phyloP scores from a whole-genome alignment of 2,329 filamentous ascomycete species.

The Polytolypa hystricis region DNA sequence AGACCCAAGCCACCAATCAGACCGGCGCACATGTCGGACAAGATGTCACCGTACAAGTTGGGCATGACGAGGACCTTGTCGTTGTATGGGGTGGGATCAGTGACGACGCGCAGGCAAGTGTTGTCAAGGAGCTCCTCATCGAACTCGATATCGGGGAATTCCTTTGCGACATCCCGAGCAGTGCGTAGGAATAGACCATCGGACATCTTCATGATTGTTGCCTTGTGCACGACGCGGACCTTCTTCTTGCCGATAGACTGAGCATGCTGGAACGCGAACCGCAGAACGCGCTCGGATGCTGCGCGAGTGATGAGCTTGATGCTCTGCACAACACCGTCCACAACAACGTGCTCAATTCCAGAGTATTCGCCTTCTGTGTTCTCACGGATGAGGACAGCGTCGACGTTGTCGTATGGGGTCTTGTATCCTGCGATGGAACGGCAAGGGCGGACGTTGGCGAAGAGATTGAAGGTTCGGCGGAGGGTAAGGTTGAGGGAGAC shows the following conservation, averaged over 20 bases:
- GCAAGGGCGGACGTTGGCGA: conserved; percentile 97
- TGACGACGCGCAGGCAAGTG: conserved; percentile 97
- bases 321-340: conserved; percentile 95
- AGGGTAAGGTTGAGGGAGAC: conserved; percentile 98
- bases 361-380: conserved; percentile 99
- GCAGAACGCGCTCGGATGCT: conserved; percentile 87
- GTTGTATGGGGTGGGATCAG: conserved; percentile 91
- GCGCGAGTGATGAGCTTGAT: conserved; percentile 98
- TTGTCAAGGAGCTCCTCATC: conserved; percentile 98
- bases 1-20: conserved; percentile 95
- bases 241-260: conserved; percentile 87
- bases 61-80: conserved; percentile 97
- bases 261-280: conserved; percentile 97
- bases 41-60: conserved; percentile 98
- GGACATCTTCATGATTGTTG: conserved; percentile 99
- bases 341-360: conserved; percentile 95
- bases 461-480: conserved; percentile 98
- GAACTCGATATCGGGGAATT: conserved; percentile 92
- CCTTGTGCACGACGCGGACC: conserved; percentile 98
- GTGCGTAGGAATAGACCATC: conserved; percentile 95
- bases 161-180: conserved; percentile 76
- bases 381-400: conserved; percentile 96
- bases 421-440: conserved; percentile 95
- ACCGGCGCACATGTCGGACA: conserved; percentile 98
- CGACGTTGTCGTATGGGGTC: conserved; percentile 93